Evolutionary conservation across 179 eudicot species (phyloP), one percentile per base, ranked within the genome.

Genomic region (Kewa caespitosa): DNA sequence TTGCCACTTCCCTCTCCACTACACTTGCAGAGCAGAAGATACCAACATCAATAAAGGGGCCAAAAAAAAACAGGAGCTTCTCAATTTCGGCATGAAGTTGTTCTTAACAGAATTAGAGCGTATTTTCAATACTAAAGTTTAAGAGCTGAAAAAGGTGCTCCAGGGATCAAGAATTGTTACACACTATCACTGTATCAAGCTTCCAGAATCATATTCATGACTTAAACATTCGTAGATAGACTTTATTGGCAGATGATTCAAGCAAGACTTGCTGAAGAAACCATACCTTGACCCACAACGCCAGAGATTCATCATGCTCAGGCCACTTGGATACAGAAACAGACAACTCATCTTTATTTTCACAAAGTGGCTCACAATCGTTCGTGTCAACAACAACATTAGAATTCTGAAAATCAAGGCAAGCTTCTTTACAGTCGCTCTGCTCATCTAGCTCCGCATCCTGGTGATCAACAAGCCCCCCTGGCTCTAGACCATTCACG

Each of bases 1-100:
- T 85, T 90, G 99, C 99, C 99, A 96, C 92, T 83, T 86, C 74
- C 97, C 99, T 80, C 94, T 87, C 98, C 98, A 89, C 99, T 96
- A 85, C 69, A 87, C 74, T 79, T 79, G 78, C 73, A 67, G 79
- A 81, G 80, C 46, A 83, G 72, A 77, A 80, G 59, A 82, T 25
- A 38, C 39, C 77, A 77, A 77, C 69, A 79, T 38, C 46, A n/a
- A 38, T 67, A 70, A 64, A n/a, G 37, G n/a, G n/a, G n/a, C n/a
- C n/a, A n/a, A n/a, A n/a, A n/a, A n/a, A n/a, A n/a, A n/a, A n/a
- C n/a, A n/a, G n/a, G n/a, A n/a, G n/a, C n/a, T n/a, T n/a, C n/a
- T n/a, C n/a, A n/a, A n/a, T n/a, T n/a, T n/a, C n/a, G n/a, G n/a
- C n/a, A n/a, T n/a, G n/a, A n/a, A n/a, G n/a, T n/a, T n/a, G n/a